These are phyloP conservation scores for Marchantia paleacea DNA, from an alignment of 225 moss, liverwort and hornwort genomes.

Conservation along the genomic window DNA sequence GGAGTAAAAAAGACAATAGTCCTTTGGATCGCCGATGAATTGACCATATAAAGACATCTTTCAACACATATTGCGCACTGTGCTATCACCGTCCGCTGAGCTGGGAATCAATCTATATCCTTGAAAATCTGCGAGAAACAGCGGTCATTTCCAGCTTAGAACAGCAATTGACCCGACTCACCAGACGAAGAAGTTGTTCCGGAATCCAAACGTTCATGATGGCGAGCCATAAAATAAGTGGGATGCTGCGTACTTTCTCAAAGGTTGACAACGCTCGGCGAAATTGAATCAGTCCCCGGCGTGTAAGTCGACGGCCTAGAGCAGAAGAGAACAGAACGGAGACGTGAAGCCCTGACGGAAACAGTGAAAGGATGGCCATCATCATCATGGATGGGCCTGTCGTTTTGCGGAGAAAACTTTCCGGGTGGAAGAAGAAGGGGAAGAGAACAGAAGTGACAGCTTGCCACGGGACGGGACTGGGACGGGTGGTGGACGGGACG, in stretches of 20 bases:
- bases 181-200: not conserved
- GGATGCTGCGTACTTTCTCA: too few species aligned
- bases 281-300: not conserved
- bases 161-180: not conserved
- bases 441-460: not conserved
- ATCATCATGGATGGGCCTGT: not conserved
- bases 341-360: not conserved
- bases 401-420: constrained; percentile 1
- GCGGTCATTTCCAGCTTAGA: not conserved
- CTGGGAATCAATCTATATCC: too few species aligned
- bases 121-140: not conserved
- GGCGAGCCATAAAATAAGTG: too few species aligned
- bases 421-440: not conserved
- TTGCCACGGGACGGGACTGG: not conserved
- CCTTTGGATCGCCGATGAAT: too few species aligned
- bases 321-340: not conserved
- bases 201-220: not conserved
- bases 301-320: not conserved
- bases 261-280: not conserved
- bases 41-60: too few species aligned
- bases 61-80: too few species aligned
- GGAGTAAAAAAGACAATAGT: too few species aligned
- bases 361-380: not conserved
- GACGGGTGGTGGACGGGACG: not conserved
- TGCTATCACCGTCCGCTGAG: too few species aligned